Evolutionary conservation across 805 yeast genomes (phyloP).

Genomic region (Kluyveromyces lactis): DNA sequence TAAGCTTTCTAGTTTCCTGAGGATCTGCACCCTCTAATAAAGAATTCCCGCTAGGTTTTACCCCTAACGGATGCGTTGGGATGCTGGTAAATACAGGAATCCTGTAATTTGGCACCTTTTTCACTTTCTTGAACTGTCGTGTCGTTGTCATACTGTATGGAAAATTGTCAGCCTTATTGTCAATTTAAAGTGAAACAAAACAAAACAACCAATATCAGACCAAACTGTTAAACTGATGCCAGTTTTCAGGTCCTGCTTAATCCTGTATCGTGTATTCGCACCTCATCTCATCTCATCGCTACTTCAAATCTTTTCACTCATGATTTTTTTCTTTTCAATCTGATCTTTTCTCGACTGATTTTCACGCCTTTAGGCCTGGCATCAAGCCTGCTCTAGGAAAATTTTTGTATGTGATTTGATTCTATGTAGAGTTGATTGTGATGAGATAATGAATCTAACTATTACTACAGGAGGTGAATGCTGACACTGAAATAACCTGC

Average conservation of each 20-base stretch:
- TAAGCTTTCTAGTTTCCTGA: slow-evolving; percentile 8
- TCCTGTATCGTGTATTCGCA: no score
- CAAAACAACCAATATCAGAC: neutral
- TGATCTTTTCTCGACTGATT: no score
- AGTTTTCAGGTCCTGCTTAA: neutral
- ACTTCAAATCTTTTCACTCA: neutral
- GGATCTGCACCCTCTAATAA: slow-evolving; percentile 28
- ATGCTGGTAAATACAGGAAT: slow-evolving; percentile 12
- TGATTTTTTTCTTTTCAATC: no score
- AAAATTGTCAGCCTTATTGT: no score
- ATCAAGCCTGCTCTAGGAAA: no score
- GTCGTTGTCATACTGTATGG: neutral
- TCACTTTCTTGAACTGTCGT: slow-evolving; percentile 2
- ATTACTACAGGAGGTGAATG: no score
- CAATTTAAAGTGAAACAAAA: neutral
- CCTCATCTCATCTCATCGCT: neutral
- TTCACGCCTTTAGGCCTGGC: no score
- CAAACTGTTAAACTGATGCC: neutral
- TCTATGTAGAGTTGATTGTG: no score
- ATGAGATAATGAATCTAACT: no score
- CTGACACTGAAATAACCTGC: no score
- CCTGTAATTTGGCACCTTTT: slow-evolving; percentile 6
- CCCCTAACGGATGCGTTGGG: slow-evolving; percentile 59
- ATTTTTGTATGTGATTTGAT: no score
- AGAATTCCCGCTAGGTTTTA: slow-evolving; percentile 69